These are phyloP conservation scores for Amoebophrya sp. DNA, from an alignment of 169 alveolate species.

Conservation along the genomic window DNA sequence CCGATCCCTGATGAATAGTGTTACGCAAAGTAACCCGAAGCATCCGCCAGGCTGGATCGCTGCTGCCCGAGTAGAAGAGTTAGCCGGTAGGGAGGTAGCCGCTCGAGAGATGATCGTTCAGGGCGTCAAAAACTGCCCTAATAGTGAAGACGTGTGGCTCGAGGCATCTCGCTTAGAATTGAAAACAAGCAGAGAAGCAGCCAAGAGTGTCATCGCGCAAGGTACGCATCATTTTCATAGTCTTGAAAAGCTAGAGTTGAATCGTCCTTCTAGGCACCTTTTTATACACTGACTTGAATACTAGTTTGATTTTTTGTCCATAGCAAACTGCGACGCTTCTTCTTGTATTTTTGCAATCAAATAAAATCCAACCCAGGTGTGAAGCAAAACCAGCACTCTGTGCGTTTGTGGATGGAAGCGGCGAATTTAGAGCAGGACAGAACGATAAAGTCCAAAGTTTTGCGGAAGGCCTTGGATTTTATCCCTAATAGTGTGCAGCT, in stretches of 20 bases:
- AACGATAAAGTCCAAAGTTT: constrained; percentile 72
- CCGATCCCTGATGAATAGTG: constrained; percentile 64
- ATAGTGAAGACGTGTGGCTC: constrained; percentile 95
- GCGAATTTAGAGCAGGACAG: constrained; percentile 77
- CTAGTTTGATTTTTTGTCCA: background rate
- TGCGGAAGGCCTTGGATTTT: constrained; percentile 89
- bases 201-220: constrained; percentile 78
- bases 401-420: constrained; percentile 91
- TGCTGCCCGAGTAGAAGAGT: constrained; percentile 95
- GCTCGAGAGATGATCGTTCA: constrained; percentile 90
- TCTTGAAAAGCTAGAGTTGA: no score
- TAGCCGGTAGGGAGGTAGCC: constrained; percentile 66
- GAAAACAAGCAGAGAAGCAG: constrained; percentile 73
- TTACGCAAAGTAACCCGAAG: constrained; percentile 84
- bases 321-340: background rate
- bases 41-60: constrained; percentile 98
- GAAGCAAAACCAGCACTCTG: constrained; percentile 22
- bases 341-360: background rate
- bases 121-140: constrained; percentile 89
- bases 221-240: background rate
- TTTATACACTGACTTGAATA: background rate
- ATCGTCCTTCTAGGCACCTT: no score
- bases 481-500: constrained; percentile 86
- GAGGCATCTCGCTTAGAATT: constrained; percentile 92
- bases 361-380: constrained; percentile 33